Percentiles rank a stretch among this genome's conserved stretches.
phyloP scores from a whole-genome alignment of 768 basidiomycete species.

The Hypholoma sublateritium region DNA sequence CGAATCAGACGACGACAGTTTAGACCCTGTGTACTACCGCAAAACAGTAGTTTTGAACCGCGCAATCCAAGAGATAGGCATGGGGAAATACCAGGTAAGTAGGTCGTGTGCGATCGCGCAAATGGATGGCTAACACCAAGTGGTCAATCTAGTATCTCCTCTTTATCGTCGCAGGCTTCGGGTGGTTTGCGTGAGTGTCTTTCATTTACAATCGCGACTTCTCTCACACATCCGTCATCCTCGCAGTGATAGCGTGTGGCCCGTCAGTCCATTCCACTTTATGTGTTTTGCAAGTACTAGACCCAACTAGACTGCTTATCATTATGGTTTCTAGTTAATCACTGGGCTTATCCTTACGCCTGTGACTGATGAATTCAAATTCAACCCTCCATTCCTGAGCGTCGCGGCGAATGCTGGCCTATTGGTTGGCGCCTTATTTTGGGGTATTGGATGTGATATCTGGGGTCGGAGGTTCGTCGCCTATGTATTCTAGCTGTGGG shows the following conservation, averaged over 20 bases:
- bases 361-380: slow-evolving; percentile 63
- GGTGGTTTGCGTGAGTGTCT: slow-evolving; percentile 67
- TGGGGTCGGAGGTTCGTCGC: slow-evolving; percentile 60
- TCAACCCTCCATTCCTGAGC: slow-evolving; percentile 59
- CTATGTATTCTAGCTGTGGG: neutral
- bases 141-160: slow-evolving; percentile 48
- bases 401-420: slow-evolving; percentile 69
- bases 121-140: too few species aligned
- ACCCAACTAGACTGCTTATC: neutral
- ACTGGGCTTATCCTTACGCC: slow-evolving; percentile 65
- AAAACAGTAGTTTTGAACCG: slow-evolving; percentile 58
- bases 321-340: slow-evolving; percentile 60
- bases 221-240: neutral
- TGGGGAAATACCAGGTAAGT: slow-evolving; percentile 66
- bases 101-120: neutral
- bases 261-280: slow-evolving; percentile 32
- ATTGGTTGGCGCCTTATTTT: slow-evolving; percentile 65
- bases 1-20: slow-evolving; percentile 14
- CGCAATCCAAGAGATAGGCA: slow-evolving; percentile 66
- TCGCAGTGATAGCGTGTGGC: slow-evolving; percentile 69
- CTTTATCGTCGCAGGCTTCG: slow-evolving; percentile 70
- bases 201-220: too few species aligned
- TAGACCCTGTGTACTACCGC: slow-evolving; percentile 60
- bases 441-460: slow-evolving; percentile 66
- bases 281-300: neutral